Base-by-base conservation (phyloP, 805 yeast genomes). In the Yamadazyma laniorum region DNA sequence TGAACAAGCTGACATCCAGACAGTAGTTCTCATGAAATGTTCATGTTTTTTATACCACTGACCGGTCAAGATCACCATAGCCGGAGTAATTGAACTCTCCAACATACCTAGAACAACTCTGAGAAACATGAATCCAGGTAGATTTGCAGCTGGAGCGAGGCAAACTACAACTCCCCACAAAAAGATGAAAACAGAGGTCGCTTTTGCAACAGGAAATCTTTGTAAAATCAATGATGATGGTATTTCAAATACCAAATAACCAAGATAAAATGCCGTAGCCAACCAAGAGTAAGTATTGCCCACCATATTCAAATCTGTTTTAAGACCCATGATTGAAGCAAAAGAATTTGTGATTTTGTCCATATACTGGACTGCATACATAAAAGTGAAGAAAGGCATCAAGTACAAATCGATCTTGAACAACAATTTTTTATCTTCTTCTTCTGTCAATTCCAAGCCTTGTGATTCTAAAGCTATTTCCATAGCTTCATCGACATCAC, bases 131-230 rank as follows among this genome's bases (percentile, higher is more conserved):
- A 63, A 61, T 4, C 68, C 67, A 12, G 63, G 59, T 39, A 61
- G 65, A 2, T 67, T 54, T 3, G 80, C 68, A 2, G 70, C 74
- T 2, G 82, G 70, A 42, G 74, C 76, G 9, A 76, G 59, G 28
- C 75, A 64, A 23, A 79, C 56, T n/a, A 77, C 54, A 57, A 49
- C 38, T 14, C 87, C 87, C 89, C 89, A 82, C 0, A 75, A 34
- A 13, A 78, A 50, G 29, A 81, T 71, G 43, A 71, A 70, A 1
- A 58, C 45, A 5, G 76, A 61, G 4, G 74, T 63, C 3, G 77
- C 58, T 46, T 74, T 77, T 3, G 79, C 69, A 44, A 82, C 65
- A 3, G 81, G 83, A 36, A 77, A 72, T 36, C 66, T 65, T 54
- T 82, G 88, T 18, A 79, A 50, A 1, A 70, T 36, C 33, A 63